Conservation (phyloP, 345 rosid genomes). For the Citrus hindsii region DNA sequence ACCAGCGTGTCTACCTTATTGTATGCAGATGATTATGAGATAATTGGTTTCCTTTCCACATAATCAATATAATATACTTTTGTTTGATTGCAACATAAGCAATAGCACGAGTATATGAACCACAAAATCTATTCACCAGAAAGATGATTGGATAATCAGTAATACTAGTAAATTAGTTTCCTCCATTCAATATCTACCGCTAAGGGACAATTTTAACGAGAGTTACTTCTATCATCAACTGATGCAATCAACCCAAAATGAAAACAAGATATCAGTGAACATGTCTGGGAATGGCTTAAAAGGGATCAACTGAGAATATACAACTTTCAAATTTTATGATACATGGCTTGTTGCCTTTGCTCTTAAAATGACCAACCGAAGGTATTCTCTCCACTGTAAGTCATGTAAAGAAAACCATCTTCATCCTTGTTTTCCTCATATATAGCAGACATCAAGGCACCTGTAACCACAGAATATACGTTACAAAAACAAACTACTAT, state of each 20-base stretch:
- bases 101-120: background rate
- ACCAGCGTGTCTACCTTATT: background rate
- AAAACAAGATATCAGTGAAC: background rate
- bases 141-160: background rate
- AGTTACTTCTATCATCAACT: background rate
- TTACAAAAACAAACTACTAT: background rate
- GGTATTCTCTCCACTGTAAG: slow-evolving; percentile 79
- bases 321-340: slow-evolving; percentile 24
- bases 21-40: background rate
- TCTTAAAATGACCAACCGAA: slow-evolving; percentile 33
- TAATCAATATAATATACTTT: background rate
- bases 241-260: background rate
- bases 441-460: slow-evolving; percentile 59
- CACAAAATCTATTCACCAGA: background rate
- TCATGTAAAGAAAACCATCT: slow-evolving; percentile 76
- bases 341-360: slow-evolving; percentile 15
- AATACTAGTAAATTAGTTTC: background rate
- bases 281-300: background rate
- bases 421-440: slow-evolving; percentile 68
- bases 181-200: slow-evolving; percentile 1
- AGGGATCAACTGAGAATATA: slow-evolving; percentile 28
- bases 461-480: slow-evolving; percentile 28
- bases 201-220: background rate
- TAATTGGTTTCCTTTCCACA: background rate
- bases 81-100: background rate